Evolutionary conservation across 1,284 basidiomycete genomes (phyloP), one percentile per base, ranked within the genome.

Genomic region (Sporisorium sorghi): DNA sequence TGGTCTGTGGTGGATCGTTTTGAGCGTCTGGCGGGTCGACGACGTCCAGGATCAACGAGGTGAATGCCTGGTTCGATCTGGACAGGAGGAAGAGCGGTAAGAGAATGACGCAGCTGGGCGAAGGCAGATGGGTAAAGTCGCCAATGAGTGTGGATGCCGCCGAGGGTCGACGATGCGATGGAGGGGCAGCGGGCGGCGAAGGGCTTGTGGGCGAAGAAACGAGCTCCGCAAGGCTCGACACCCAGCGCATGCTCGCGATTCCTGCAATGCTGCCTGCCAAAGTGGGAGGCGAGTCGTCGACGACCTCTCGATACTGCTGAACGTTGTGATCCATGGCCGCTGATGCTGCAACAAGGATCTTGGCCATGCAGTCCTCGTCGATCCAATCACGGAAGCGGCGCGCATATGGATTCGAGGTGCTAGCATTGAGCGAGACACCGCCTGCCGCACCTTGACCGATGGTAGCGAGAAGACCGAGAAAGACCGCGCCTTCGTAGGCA

Each of bases 401-500:
- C 6, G 76, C 76, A 19, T 76, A 78, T 0, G 76, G 67, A 37
- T 77, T 77, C 3, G 71, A 69, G 14, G 73, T 62, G 64, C 69
- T 76, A 32, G 47, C 53, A 23, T 64, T 67, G 61, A 72, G 55
- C 55, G 62, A 68, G 14, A 69, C 32, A 11, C 61, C 64, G 15
- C 69, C 63, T 1, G 64, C 50, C 2, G 61, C 30, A 5, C 64
- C 60, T 35, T 81, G 76, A 15, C 81, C 80, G n/a, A 81, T 66
- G 11, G 77, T 79, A 2, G 80, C 76, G n/a, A 83, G 65, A 5
- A 83, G 62, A 14, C 80, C 79, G 0, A 82, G 52, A 37, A 82
- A 66, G 30, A 83, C 65, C 2, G 80, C 66, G 2, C 73, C 66
- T 58, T 83, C 80, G 58, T 64, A 73, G 1, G 78, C 75, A 30